Conservation (phyloP, 1,284 basidiomycete species). For the Tilletia caries region DNA sequence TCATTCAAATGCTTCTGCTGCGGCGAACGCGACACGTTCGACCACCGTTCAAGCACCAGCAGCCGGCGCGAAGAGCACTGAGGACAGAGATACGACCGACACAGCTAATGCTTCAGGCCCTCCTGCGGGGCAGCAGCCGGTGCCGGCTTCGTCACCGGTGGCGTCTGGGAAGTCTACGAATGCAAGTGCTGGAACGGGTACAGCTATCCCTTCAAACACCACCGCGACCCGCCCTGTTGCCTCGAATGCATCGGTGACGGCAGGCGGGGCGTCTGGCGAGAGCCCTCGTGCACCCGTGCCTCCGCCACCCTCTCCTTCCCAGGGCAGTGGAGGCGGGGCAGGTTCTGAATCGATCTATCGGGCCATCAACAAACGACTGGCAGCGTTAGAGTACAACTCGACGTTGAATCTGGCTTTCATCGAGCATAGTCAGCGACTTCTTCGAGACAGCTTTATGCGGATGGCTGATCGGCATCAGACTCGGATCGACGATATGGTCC, state of each 20-base stretch:
- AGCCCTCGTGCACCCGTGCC: neutral
- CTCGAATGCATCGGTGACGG: neutral
- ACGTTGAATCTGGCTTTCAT: conserved; percentile 82
- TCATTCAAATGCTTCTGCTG: no score
- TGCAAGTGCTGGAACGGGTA: neutral
- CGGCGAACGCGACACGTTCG: no score
- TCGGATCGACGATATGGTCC: conserved; percentile 66
- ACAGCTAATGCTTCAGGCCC: no score
- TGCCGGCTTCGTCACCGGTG: no score
- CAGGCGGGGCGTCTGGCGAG: neutral
- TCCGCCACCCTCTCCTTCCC: neutral
- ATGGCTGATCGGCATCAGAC: conserved; percentile 60
- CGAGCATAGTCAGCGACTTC: conserved; percentile 77
- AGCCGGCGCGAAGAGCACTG: no score
- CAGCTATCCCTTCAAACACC: neutral
- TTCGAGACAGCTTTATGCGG: conserved; percentile 71
- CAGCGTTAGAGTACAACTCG: conserved; percentile 79
- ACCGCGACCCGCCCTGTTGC: neutral
- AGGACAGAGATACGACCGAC: no score
- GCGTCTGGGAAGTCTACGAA: no score
- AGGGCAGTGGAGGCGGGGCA: conserved; percentile 19
- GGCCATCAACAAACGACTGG: conserved; percentile 88
- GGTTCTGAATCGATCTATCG: conserved; percentile 79
- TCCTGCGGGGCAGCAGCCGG: no score
- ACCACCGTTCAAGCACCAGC: no score